phyloP scores from a whole-genome alignment of 2,329 filamentous ascomycete genomes.

The Plenodomus lindquistii region DNA sequence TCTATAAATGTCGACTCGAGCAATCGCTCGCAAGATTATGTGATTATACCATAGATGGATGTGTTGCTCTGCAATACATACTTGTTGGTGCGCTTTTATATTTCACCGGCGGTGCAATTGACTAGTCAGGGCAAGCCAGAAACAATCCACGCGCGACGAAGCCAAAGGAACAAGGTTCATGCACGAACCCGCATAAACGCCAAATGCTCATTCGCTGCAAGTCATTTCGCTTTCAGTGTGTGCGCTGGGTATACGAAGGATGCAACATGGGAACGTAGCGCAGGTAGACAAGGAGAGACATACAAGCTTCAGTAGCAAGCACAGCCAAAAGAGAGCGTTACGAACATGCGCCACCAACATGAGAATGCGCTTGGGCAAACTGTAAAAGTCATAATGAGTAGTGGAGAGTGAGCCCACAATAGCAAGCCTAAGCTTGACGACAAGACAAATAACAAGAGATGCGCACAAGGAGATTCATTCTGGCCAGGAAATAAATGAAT shows the following conservation, averaged over 20 bases:
- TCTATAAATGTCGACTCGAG: too few species aligned
- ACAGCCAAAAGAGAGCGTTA: background rate
- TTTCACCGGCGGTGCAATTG: too few species aligned
- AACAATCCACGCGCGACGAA: too few species aligned
- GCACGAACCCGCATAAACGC: background rate
- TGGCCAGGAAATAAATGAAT: slow-evolving; percentile 17
- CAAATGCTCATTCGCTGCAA: slow-evolving; percentile 4
- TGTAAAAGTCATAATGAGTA: slow-evolving; percentile 32
- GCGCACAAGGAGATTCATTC: slow-evolving; percentile 31
- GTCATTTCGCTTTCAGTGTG: background rate
- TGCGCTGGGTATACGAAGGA: background rate
- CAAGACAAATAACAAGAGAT: slow-evolving; percentile 13
- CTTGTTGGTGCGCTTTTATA: too few species aligned
- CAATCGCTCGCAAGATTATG: too few species aligned
- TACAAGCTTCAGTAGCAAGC: background rate
- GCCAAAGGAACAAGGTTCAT: background rate
- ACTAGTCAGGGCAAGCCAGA: too few species aligned
- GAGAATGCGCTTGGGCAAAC: background rate
- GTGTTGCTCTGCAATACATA: too few species aligned
- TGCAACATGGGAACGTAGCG: background rate
- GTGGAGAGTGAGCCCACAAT: slow-evolving; percentile 14
- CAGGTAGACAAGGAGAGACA: background rate
- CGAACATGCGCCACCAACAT: slow-evolving; percentile 11
- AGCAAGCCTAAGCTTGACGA: slow-evolving; percentile 12
- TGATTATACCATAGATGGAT: too few species aligned